Percentiles rank a stretch among this genome's conserved stretches.
Conservation (phyloP, 2,329 filamentous ascomycete species). For the Penicillium sp. region DNA sequence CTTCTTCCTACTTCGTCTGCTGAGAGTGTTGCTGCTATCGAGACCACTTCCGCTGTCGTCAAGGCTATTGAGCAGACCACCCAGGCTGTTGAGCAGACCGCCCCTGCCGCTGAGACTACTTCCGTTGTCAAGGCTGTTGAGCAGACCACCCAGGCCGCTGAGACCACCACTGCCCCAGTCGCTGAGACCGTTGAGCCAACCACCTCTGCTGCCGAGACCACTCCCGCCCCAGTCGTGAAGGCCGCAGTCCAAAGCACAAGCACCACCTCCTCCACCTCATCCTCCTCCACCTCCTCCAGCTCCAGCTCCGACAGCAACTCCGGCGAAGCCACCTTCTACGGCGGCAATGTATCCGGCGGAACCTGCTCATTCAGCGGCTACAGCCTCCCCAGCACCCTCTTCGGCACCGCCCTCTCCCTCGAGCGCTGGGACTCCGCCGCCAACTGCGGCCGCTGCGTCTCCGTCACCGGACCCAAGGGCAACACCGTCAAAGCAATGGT, state of each 20-base stretch:
- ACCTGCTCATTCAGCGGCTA: constrained; percentile 66
- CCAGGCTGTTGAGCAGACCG: not conserved
- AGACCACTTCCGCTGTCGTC: constrained; percentile 1
- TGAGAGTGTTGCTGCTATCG: not conserved
- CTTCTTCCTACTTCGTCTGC: constrained; percentile 1
- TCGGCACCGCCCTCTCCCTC: constrained; percentile 62
- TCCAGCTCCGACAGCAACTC: constrained; percentile 19
- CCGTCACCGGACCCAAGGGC: constrained; percentile 54
- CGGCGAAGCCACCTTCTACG: constrained; percentile 56
- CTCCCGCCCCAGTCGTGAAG: not conserved
- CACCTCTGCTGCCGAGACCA: not conserved
- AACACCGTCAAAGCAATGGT: constrained; percentile 67
- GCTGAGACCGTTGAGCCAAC: not conserved
- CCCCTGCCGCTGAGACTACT: constrained; percentile 1
- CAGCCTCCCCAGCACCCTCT: constrained; percentile 59
- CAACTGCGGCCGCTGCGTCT: constrained; percentile 64
- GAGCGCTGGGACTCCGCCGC: constrained; percentile 57
- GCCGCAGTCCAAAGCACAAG: constrained; percentile 5
- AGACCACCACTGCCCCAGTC: constrained; percentile 3
- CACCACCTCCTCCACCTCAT: constrained; percentile 7
- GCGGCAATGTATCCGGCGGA: constrained; percentile 60
- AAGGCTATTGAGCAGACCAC: not conserved
- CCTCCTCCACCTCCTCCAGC: constrained; percentile 12
- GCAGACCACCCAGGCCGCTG: constrained; percentile 1
- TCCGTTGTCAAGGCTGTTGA: not conserved